Evolutionary conservation across 1,139 yeast species (phyloP), one percentile per base, ranked within the genome.

Genomic region (Candida sanyaensis): DNA sequence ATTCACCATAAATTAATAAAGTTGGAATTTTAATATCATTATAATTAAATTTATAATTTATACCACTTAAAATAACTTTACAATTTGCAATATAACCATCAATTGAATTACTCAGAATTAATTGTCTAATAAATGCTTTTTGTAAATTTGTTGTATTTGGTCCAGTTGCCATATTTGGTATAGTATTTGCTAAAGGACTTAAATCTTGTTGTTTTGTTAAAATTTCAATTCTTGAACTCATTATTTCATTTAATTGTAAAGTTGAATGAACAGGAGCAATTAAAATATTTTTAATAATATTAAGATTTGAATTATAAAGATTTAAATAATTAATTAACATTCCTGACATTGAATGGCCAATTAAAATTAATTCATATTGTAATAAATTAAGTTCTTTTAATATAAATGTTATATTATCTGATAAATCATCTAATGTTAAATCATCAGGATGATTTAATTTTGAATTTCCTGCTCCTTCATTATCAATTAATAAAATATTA

Each of bases 321-420:
- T 50, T 48, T 17, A 54, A 43, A 41, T 57, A 57, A 46, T 56
- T 55, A 10, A 63, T 61, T 23, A 62, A 52, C 63, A 64, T 58
- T 1, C 68, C 68, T 2, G 67, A 64, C 66, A 64, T 63, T 2
- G 68, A 63, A 47, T 63, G 68, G 4, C 68, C 68, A 11, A 63
- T 59, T n/a, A 63, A 45, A 8, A 54, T 50, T 4, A 60, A 41
- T 11, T 52, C 43, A 12, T 47, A 38, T 2, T 32, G 12, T 8
- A 23, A 21, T 27, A 61, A 44, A 1, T 43, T 48, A 37, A 54
- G 48, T 40, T 57, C 56, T 28, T 53, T 46, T 9, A 63, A 49
- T 23, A 60, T 51, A 11, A 51, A 53, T 21, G 54, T 42, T 6
- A 60, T 57, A 47, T 60, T 64, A 1, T 45, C 39, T 21, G 61